Conservation (phyloP, 805 yeast genomes). For the Yamadazyma olivae region DNA sequence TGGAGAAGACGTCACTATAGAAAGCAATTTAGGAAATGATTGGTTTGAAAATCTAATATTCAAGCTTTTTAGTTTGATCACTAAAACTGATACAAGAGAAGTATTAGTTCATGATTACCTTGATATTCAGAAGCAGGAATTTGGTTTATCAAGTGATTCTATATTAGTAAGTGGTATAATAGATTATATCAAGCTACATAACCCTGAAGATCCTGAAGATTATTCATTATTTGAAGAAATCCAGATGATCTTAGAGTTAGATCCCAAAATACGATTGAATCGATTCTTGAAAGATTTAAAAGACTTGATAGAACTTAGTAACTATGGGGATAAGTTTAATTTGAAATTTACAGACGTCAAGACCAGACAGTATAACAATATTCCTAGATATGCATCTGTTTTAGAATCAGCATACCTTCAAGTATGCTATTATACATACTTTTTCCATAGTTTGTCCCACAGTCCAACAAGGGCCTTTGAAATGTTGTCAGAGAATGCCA, state of each 20-base stretch:
- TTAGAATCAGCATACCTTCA: constrained; percentile 52
- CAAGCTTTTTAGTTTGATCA: constrained; percentile 39
- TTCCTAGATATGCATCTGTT: constrained; percentile 53
- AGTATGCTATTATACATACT: constrained; percentile 54
- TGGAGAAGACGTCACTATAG: constrained; percentile 4
- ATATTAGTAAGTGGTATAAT: constrained; percentile 63
- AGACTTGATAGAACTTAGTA: constrained; percentile 11
- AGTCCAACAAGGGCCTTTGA: constrained; percentile 30
- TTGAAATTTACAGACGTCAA: constrained; percentile 50
- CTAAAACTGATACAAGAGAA: constrained; percentile 59
- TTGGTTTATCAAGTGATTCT: constrained; percentile 14
- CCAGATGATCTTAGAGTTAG: constrained; percentile 14
- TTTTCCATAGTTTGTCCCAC: constrained; percentile 37
- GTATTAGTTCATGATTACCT: constrained; percentile 53
- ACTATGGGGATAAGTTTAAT: constrained; percentile 7
- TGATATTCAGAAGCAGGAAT: constrained; percentile 22
- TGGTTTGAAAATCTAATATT: constrained; percentile 42
- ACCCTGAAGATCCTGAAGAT: constrained; percentile 13
- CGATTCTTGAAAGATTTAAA: constrained; percentile 16
- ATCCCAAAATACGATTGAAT: constrained; percentile 21
- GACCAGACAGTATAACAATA: constrained; percentile 44
- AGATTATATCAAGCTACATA: constrained; percentile 41
- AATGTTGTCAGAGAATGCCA: constrained; percentile 45
- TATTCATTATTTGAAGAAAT: constrained; percentile 22
- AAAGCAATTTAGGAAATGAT: constrained; percentile 21